phyloP scores from a whole-genome alignment of 1,139 yeast genomes.

The Hansenula sp. region DNA sequence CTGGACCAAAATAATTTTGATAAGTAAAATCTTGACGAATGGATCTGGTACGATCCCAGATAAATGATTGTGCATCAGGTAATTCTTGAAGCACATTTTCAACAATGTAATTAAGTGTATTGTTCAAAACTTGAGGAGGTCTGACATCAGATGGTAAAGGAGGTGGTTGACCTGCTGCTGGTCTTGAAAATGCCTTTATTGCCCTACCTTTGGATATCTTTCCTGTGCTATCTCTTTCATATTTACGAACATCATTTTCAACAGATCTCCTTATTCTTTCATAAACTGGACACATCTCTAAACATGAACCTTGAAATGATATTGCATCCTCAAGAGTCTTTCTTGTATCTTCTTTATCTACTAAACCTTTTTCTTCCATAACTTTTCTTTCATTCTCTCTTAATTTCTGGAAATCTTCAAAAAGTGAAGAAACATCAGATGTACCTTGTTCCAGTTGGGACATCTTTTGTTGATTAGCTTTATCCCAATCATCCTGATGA shows the following conservation, averaged over 20 bases:
- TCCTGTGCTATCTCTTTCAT: conserved; percentile 72
- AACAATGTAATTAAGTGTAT: conserved; percentile 67
- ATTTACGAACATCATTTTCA: conserved; percentile 79
- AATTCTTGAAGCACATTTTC: conserved; percentile 57
- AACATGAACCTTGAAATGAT: conserved; percentile 79
- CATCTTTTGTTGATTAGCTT: conserved; percentile 47
- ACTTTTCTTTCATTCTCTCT: conserved; percentile 71
- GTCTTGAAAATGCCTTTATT: conserved; percentile 90
- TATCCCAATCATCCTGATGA: conserved; percentile 47
- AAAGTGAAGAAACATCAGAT: conserved; percentile 43
- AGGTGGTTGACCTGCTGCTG: conserved; percentile 98
- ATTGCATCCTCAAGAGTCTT: conserved; percentile 86
- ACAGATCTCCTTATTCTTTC: conserved; percentile 86
- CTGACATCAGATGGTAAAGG: conserved; percentile 97
- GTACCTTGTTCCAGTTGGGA: conserved; percentile 35
- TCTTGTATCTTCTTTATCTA: conserved; percentile 82
- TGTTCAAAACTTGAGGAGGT: conserved; percentile 72
- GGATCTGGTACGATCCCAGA: conserved; percentile 99
- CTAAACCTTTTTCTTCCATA: conserved; percentile 81
- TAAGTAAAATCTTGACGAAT: conserved; percentile 96
- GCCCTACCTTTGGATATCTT: conserved; percentile 62
- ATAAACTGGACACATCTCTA: conserved; percentile 92
- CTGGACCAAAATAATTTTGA: conserved; percentile 91
- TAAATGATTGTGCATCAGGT: conserved; percentile 84
- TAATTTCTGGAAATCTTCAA: conserved; percentile 62